These are phyloP conservation scores for Arabidopsis arenosa DNA, from an alignment of 345 rosid species.

Conservation along the genomic window DNA sequence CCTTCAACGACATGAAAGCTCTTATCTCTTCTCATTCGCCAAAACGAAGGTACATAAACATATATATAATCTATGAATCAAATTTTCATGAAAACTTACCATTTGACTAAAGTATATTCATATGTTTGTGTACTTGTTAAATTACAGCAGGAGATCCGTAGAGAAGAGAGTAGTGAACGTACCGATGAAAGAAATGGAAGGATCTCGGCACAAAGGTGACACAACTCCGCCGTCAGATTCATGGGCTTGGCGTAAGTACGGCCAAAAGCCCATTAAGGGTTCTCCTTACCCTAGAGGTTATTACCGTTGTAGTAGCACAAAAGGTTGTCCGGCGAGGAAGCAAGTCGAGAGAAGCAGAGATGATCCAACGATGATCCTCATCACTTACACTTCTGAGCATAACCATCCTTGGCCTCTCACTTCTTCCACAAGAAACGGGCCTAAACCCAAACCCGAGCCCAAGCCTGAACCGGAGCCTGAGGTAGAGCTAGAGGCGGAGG, in stretches of 20 bases:
- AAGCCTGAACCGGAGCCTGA: constrained; percentile 44
- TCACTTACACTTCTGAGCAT: constrained; percentile 91
- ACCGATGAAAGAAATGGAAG: constrained; percentile 84
- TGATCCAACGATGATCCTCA: constrained; percentile 80
- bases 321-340: constrained; percentile 96
- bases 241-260: constrained; percentile 99
- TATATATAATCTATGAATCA: neutral
- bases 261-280: constrained; percentile 99
- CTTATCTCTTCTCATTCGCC: constrained; percentile 55
- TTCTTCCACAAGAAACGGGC: constrained; percentile 50
- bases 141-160: constrained; percentile 58
- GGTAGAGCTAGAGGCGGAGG: constrained; percentile 50
- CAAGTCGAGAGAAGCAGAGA: constrained; percentile 94
- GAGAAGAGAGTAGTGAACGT: constrained; percentile 84
- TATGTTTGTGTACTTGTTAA: constrained; percentile 11
- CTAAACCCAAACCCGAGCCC: constrained; percentile 40
- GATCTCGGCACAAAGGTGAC: constrained; percentile 76
- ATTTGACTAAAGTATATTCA: neutral
- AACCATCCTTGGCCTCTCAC: constrained; percentile 96
- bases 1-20: constrained; percentile 55
- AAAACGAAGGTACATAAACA: constrained; percentile 58
- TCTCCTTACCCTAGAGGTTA: constrained; percentile 97
- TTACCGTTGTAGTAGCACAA: constrained; percentile 94
- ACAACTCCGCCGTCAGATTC: constrained; percentile 88
- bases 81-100: neutral